These are phyloP conservation scores for Coemansia sp. DNA, from an alignment of 192 early-diverging fungal genomes.

Conservation along the genomic window DNA sequence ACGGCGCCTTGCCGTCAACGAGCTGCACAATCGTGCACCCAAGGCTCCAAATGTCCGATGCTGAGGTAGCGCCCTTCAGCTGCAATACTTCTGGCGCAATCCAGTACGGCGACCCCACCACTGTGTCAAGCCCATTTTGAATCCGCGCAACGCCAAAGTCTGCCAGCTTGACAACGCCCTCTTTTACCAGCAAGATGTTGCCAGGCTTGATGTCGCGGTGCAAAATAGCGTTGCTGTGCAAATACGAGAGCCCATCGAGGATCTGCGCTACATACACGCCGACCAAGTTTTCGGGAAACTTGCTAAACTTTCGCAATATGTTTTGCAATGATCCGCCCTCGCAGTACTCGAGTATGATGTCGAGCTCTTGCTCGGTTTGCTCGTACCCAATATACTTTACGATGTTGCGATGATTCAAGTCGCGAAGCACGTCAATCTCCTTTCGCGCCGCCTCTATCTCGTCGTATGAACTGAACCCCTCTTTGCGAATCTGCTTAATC, in stretches of 20 bases:
- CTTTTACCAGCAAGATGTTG: slow-evolving; percentile 72
- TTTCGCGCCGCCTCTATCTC: slow-evolving; percentile 64
- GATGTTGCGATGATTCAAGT: slow-evolving; percentile 69
- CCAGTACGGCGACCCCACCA: slow-evolving; percentile 79
- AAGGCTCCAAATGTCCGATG: slow-evolving; percentile 75
- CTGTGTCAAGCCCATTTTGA: slow-evolving; percentile 66
- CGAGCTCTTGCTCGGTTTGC: slow-evolving; percentile 68
- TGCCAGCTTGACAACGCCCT: slow-evolving; percentile 73
- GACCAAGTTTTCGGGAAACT: slow-evolving; percentile 71
- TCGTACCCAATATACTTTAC: slow-evolving; percentile 78
- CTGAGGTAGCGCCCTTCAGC: slow-evolving; percentile 67
- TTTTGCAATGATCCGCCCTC: slow-evolving; percentile 75
- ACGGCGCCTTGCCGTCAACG: slow-evolving; percentile 71
- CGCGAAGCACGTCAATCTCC: slow-evolving; percentile 86
- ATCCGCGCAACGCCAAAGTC: slow-evolving; percentile 76
- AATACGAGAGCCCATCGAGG: slow-evolving; percentile 57
- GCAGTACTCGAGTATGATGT: slow-evolving; percentile 86
- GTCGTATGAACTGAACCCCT: slow-evolving; percentile 63
- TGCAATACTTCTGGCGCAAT: slow-evolving; percentile 77
- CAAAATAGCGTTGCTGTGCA: slow-evolving; percentile 61
- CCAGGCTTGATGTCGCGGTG: slow-evolving; percentile 66
- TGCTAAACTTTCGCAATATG: slow-evolving; percentile 73
- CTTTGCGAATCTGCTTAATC: slow-evolving; percentile 69
- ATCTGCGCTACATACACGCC: slow-evolving; percentile 72
- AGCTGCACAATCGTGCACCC: slow-evolving; percentile 76